Conservation (phyloP, 345 rosid genomes). For the Draba incana region DNA sequence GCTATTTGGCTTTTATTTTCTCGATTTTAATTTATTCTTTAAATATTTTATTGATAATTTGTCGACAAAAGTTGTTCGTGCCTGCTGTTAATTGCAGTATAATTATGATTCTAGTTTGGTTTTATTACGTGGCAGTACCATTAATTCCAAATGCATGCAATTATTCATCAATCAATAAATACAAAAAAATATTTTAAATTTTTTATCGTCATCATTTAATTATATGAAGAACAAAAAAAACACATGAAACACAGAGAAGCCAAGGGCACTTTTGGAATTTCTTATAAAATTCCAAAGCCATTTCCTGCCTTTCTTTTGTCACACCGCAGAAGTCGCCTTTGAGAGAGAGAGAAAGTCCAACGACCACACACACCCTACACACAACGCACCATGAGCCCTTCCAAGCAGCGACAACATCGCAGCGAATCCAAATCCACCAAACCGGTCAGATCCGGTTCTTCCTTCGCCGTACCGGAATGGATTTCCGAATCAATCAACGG, state of each 20-base stretch:
- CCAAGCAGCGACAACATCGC: slow-evolving; percentile 50
- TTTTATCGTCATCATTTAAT: too few species aligned
- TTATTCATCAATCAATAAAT: slow-evolving; percentile 13
- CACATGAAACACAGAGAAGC: slow-evolving; percentile 33
- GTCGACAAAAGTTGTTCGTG: slow-evolving; percentile 26
- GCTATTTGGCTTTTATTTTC: not conserved
- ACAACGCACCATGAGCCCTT: slow-evolving; percentile 53
- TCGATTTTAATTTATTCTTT: too few species aligned
- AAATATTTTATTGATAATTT: not conserved
- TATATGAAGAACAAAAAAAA: not conserved
- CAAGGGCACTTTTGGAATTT: slow-evolving; percentile 22
- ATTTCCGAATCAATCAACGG: slow-evolving; percentile 64
- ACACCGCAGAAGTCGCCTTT: slow-evolving; percentile 26
- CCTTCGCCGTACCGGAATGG: slow-evolving; percentile 52
- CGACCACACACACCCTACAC: slow-evolving; percentile 31
- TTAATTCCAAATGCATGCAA: not conserved
- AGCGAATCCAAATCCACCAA: slow-evolving; percentile 33
- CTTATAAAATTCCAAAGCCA: slow-evolving; percentile 32
- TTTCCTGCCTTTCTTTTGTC: slow-evolving; percentile 22
- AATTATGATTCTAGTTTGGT: slow-evolving; percentile 2
- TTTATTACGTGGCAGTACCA: not conserved
- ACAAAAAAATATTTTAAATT: too few species aligned
- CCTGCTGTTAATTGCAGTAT: slow-evolving; percentile 27
- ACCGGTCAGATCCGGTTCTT: slow-evolving; percentile 42
- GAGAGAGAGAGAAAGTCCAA: slow-evolving; percentile 19